These are phyloP conservation scores for Leptographium radiaticola DNA, from an alignment of 2,329 filamentous ascomycete genomes.

Conservation along the genomic window DNA sequence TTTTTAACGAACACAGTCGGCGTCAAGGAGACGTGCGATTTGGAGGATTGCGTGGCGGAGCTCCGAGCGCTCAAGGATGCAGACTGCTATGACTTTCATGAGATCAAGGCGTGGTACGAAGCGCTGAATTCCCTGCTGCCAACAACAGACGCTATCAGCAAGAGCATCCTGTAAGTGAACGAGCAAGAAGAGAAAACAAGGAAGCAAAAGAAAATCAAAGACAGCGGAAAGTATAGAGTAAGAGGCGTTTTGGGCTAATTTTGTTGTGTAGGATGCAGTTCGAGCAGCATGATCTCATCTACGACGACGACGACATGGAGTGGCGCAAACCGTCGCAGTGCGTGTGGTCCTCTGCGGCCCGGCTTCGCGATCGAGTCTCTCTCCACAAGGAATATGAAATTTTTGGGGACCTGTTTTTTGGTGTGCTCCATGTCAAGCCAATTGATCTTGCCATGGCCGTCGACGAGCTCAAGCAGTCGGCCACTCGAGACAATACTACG, in stretches of 20 bases:
- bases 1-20: conserved; percentile 5
- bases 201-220: background rate
- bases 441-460: conserved; percentile 19
- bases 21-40: conserved; percentile 2
- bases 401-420: conserved; percentile 8
- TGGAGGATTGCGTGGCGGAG: conserved; percentile 3
- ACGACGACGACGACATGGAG: background rate
- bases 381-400: conserved; percentile 8
- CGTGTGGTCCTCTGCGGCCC: conserved; percentile 7
- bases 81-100: background rate
- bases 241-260: background rate
- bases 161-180: background rate
- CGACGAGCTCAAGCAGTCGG: conserved; percentile 16
- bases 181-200: background rate
- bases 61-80: conserved; percentile 1
- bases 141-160: background rate
- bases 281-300: conserved; percentile 6
- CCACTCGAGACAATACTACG: conserved; percentile 1
- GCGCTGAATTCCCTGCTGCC: background rate
- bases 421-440: conserved; percentile 16
- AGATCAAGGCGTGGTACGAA: conserved; percentile 3
- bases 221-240: background rate
- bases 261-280: background rate
- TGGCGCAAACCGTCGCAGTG: conserved; percentile 6
- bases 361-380: conserved; percentile 3